Conservation (phyloP, 176 grass and related monocot genomes). For the Rhipidocladum racemiflorum region DNA sequence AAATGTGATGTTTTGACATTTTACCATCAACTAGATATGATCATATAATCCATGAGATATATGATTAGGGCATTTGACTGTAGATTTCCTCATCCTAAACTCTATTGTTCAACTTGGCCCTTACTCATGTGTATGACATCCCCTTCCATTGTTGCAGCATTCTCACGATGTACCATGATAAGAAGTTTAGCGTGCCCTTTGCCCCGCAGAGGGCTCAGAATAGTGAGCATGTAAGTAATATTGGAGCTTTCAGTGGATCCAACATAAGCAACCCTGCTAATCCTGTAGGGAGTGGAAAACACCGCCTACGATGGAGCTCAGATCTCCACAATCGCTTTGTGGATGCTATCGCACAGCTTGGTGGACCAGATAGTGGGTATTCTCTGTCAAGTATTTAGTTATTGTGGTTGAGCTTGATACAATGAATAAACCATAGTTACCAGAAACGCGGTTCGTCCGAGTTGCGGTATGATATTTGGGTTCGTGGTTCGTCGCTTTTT, state of each 20-base stretch:
- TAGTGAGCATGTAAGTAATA: constrained; percentile 52
- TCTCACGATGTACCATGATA: constrained; percentile 72
- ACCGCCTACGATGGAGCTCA: constrained; percentile 85
- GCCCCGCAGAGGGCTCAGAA: constrained; percentile 66
- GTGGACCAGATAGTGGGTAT: constrained; percentile 98
- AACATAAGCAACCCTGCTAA: constrained; percentile 55
- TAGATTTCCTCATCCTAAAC: neutral
- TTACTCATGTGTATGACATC: constrained; percentile 1
- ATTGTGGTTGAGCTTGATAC: constrained; percentile 15
- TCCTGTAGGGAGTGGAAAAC: constrained; percentile 67
- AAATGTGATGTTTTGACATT: neutral
- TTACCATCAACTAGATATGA: neutral
- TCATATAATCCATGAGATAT: neutral
- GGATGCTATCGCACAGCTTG: constrained; percentile 90
- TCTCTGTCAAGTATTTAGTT: constrained; percentile 40
- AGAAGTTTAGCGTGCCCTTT: constrained; percentile 71
- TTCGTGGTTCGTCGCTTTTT: no score
- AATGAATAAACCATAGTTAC: no score
- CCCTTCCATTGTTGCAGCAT: constrained; percentile 52
- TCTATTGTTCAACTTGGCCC: neutral
- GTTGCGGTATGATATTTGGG: no score
- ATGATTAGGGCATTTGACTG: neutral
- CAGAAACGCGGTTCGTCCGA: no score
- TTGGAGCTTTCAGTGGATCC: constrained; percentile 58
- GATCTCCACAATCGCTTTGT: constrained; percentile 98